phyloP scores from a whole-genome alignment of 2,329 filamentous ascomycete species.

The Trichoderma sp. region DNA sequence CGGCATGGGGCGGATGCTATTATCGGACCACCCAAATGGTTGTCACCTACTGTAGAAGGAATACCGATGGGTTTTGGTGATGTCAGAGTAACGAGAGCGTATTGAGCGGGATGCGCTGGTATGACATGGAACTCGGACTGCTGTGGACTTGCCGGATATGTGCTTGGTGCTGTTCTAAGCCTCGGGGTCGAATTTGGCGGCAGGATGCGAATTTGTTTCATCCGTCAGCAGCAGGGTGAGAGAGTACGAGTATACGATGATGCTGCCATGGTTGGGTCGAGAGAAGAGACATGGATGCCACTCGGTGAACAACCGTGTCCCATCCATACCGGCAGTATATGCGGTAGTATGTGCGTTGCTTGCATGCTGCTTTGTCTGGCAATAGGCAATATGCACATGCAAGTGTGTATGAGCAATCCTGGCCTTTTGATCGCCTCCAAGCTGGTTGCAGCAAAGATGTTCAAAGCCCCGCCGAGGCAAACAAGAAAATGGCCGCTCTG shows the following conservation, averaged over 20 bases:
- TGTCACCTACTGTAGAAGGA: slow-evolving; percentile 8
- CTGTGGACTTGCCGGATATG: background rate
- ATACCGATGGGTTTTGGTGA: background rate
- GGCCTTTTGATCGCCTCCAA: background rate
- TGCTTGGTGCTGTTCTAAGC: background rate
- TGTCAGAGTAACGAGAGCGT: background rate
- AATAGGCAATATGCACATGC: background rate
- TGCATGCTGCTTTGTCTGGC: background rate
- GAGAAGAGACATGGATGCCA: background rate
- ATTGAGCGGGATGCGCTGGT: background rate
- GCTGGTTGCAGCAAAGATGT: background rate
- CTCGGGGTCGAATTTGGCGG: background rate
- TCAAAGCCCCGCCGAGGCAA: background rate
- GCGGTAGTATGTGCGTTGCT: background rate
- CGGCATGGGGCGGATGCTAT: background rate
- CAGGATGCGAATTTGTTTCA: background rate
- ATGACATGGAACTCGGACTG: background rate
- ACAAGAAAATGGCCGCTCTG: background rate
- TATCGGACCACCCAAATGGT: slow-evolving; percentile 5
- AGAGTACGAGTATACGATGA: background rate
- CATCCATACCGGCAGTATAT: background rate
- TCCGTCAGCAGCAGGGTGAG: background rate
- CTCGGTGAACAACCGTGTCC: background rate
- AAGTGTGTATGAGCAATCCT: background rate
- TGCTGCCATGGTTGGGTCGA: background rate